Evolutionary conservation across 2,329 filamentous ascomycete species (phyloP).

Genomic region (Magnaporthales sp.): DNA sequence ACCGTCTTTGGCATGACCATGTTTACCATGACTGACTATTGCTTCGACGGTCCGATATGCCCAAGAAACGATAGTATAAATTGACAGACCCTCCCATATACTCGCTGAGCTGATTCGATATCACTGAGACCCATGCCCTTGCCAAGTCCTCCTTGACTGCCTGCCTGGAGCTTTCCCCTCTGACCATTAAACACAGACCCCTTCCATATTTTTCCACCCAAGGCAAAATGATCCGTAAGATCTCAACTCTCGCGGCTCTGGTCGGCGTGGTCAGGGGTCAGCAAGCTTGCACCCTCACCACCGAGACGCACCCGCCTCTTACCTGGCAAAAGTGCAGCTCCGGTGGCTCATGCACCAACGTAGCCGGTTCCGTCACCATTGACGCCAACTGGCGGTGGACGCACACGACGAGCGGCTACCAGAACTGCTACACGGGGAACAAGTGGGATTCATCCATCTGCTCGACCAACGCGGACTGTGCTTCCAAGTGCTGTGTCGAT

Average conservation of each 20-base stretch:
- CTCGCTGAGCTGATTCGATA: background rate
- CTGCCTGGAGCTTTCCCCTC: background rate
- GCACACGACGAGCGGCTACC: slow-evolving; percentile 33
- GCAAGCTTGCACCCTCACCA: slow-evolving; percentile 35
- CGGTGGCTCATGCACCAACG: slow-evolving; percentile 38
- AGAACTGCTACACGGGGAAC: slow-evolving; percentile 51
- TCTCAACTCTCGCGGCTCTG: slow-evolving; percentile 28
- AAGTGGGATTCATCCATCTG: slow-evolving; percentile 37
- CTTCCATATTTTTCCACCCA: background rate
- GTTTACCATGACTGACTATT: background rate
- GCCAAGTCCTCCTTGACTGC: background rate
- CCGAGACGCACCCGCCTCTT: slow-evolving; percentile 44
- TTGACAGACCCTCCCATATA: background rate
- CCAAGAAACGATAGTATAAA: background rate
- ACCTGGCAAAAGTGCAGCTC: slow-evolving; percentile 44
- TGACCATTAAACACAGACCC: background rate
- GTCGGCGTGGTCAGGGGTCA: slow-evolving; percentile 37
- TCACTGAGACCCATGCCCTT: background rate
- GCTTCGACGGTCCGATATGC: background rate
- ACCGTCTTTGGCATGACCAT: background rate
- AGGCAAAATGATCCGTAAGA: slow-evolving; percentile 18
- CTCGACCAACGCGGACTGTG: slow-evolving; percentile 38
- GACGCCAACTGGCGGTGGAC: slow-evolving; percentile 57
- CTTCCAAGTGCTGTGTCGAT: slow-evolving; percentile 42
- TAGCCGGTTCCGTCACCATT: slow-evolving; percentile 42